A percentile compares a stretch with the other conserved stretches of the same genome.
These are phyloP conservation scores for Mrakia hoshinonis DNA, from an alignment of 768 basidiomycete species.

Conservation along the genomic window DNA sequence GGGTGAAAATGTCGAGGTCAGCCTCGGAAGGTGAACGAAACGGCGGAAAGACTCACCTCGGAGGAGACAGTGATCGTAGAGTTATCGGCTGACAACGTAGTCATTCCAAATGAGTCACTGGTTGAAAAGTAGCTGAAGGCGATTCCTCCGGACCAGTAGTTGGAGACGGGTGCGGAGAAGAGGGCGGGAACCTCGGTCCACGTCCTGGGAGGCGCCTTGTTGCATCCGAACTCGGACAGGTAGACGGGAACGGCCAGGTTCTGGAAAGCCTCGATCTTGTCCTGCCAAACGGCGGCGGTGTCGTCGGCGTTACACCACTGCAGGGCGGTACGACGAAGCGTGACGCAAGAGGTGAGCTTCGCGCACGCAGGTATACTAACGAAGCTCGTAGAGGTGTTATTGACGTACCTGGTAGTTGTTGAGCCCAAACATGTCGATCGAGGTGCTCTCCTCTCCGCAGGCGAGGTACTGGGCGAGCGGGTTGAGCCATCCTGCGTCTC, in stretches of 20 bases:
- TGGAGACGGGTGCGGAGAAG: constrained; percentile 61
- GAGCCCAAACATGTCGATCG: constrained; percentile 78
- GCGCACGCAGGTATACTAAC: not conserved
- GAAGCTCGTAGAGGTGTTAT: constrained; percentile 24
- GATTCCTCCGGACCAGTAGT: constrained; percentile 78
- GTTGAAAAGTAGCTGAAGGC: constrained; percentile 85
- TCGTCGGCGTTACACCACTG: too few species aligned
- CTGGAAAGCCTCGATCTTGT: constrained; percentile 44
- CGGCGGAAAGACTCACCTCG: not conserved
- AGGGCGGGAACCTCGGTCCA: constrained; percentile 74
- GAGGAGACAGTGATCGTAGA: constrained; percentile 31
- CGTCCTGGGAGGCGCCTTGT: constrained; percentile 46
- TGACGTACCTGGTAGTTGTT: constrained; percentile 47
- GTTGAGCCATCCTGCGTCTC: constrained; percentile 52
- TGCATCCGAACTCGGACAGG: constrained; percentile 66
- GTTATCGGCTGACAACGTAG: constrained; percentile 60
- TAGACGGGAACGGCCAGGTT: constrained; percentile 65
- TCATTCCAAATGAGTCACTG: constrained; percentile 71
- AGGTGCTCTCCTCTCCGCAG: constrained; percentile 59
- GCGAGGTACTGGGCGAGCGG: constrained; percentile 68
- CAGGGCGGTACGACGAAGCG: not conserved
- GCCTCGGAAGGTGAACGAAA: not conserved
- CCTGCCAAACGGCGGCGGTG: constrained; percentile 41
- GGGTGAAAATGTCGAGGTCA: not conserved
- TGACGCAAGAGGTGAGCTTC: not conserved